Evolutionary conservation across 805 yeast species (phyloP).

Genomic region (Ogataea pilisensis): DNA sequence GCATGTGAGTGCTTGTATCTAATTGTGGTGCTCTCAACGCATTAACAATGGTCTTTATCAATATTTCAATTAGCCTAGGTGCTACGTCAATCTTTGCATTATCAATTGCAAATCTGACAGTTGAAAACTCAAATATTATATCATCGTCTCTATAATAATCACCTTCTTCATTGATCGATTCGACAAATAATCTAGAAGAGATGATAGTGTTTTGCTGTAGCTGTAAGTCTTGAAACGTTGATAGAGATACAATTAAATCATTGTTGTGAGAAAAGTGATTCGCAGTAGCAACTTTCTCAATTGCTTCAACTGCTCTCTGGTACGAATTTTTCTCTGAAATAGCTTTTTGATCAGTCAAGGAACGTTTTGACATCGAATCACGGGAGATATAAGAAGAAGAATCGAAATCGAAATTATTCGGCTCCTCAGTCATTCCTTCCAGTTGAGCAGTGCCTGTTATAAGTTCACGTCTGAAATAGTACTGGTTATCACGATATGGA

Average conservation of each 20-base stretch:
- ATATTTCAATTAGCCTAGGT: conserved; percentile 9
- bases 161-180: conserved; percentile 16
- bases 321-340: neutral
- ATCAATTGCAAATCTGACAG: conserved; percentile 11
- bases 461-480: conserved; percentile 20
- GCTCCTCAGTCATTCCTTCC: conserved; percentile 13
- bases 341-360: too few relatives aligned
- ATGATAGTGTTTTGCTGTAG: conserved; percentile 13
- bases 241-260: conserved; percentile 6
- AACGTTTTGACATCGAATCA: too few relatives aligned
- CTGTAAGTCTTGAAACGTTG: conserved; percentile 6
- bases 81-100: conserved; percentile 7
- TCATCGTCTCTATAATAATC: conserved; percentile 11
- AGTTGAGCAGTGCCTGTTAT: conserved; percentile 27
- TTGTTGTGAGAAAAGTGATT: neutral
- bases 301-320: neutral
- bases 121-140: conserved; percentile 15
- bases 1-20: conserved; percentile 3
- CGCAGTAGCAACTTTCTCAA: neutral
- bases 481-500: conserved; percentile 8
- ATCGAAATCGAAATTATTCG: too few relatives aligned
- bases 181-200: conserved; percentile 14
- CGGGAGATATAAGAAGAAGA: too few relatives aligned
- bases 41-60: conserved; percentile 8
- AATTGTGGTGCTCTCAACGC: conserved; percentile 4